Evolutionary conservation across 176 grass and related monocot genomes (phyloP), one percentile per base, ranked within the genome.

Genomic region (Tillandsia leiboldiana): DNA sequence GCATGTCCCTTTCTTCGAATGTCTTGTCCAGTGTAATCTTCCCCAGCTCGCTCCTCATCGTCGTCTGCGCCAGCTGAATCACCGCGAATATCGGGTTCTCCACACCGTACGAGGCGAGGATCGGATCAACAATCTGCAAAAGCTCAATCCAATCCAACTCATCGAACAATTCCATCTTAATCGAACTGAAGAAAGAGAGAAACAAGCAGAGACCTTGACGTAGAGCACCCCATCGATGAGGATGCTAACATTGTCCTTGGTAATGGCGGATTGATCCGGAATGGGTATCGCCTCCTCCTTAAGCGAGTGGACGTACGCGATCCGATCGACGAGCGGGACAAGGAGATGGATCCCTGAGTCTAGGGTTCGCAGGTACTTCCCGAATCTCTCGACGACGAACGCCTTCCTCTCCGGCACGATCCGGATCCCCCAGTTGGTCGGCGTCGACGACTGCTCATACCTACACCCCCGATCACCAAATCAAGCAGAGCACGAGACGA

Each of bases 211-310:
- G 69, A 97, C 94, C 89, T 93, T 97, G 56, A 97, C 84, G 26
- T 97, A 97, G 50, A 97, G 84, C 1, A 97, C 89, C 26, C 94
- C 82, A 61, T 93, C 89, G 64, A 97, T 97, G 50, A 83, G 87
- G 50, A 97, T 97, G 24, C 77, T 79, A 51, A 97, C 94, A 75
- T 97, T 97, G 74, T 97, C 94, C 53, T 87, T 97, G 33, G 94
- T 97, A 65, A 97, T 97, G 72, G 94, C 94, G 53, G 82, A 83
- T 69, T 97, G 94, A 80, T 97, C 66, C 11, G 94, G 77, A 62
- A 97, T 97, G 12, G 94, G 89, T 52, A 97, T 93, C 11, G 94
- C 82, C 84, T 97, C 94, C 84, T 97, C 94, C 83, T 97, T 97
- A 70, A 97, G 86, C 23, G 94, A 93, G 77, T 97, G 94, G 15